phyloP scores from a whole-genome alignment of 768 basidiomycete genomes.

The Tricholoma terreum region DNA sequence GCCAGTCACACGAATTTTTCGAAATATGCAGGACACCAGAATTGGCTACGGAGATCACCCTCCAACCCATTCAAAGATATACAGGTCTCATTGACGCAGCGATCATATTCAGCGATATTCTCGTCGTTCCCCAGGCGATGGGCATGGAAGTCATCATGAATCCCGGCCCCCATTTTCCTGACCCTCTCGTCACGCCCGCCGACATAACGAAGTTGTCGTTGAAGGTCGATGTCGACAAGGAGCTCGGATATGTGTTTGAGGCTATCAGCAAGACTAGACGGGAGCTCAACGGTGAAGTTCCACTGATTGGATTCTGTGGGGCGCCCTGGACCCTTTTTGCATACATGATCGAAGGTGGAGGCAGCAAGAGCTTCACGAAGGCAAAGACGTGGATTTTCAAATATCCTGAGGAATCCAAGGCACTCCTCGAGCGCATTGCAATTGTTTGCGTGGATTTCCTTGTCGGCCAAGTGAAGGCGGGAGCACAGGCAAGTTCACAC shows the following conservation, averaged over 20 bases:
- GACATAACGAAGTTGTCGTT: slow-evolving; percentile 62
- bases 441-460: slow-evolving; percentile 86
- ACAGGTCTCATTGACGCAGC: slow-evolving; percentile 86
- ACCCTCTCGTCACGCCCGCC: slow-evolving; percentile 74
- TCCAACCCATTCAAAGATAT: slow-evolving; percentile 92
- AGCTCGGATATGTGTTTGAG: slow-evolving; percentile 88
- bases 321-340: slow-evolving; percentile 98
- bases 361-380: slow-evolving; percentile 86
- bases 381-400: slow-evolving; percentile 94
- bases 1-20: slow-evolving; percentile 89
- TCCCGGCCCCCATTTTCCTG: slow-evolving; percentile 85
- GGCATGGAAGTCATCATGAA: slow-evolving; percentile 96
- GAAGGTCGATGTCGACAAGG: slow-evolving; percentile 75
- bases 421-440: slow-evolving; percentile 76
- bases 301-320: slow-evolving; percentile 95
- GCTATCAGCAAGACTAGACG: slow-evolving; percentile 85
- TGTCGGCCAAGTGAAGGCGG: slow-evolving; percentile 90
- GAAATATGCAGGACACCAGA: slow-evolving; percentile 91
- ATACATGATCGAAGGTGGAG: slow-evolving; percentile 98
- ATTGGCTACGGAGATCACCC: slow-evolving; percentile 83
- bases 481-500: slow-evolving; percentile 75
- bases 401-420: slow-evolving; percentile 80
- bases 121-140: slow-evolving; percentile 97
- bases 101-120: slow-evolving; percentile 98
- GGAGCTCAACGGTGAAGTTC: slow-evolving; percentile 82